Evolutionary conservation across 2,329 filamentous ascomycete genomes (phyloP).

Genomic region (Trichoderma atrobrunneum): DNA sequence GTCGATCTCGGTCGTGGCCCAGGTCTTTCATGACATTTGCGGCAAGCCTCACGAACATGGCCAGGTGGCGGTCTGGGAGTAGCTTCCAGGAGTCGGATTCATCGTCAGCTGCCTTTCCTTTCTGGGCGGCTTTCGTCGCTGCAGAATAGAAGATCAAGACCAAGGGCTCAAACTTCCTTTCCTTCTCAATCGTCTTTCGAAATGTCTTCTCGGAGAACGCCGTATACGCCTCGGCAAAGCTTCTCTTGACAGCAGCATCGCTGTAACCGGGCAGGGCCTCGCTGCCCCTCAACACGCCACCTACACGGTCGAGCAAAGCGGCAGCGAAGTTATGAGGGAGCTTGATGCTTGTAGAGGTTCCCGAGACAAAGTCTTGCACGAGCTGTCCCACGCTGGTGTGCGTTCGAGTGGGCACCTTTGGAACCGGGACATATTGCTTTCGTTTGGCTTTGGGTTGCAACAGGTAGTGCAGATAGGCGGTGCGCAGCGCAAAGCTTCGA

Average conservation of each 20-base stretch:
- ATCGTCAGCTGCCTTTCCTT: slow-evolving; percentile 71
- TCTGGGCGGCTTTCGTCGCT: slow-evolving; percentile 80
- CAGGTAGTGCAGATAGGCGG: slow-evolving; percentile 88
- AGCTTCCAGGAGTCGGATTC: slow-evolving; percentile 85
- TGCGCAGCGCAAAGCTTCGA: slow-evolving; percentile 85
- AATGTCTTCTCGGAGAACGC: slow-evolving; percentile 87
- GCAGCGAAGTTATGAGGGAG: slow-evolving; percentile 55
- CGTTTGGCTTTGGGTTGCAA: slow-evolving; percentile 87
- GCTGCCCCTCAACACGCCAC: slow-evolving; percentile 74
- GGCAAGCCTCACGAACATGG: slow-evolving; percentile 86
- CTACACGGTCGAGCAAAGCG: slow-evolving; percentile 67
- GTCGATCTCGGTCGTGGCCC: slow-evolving; percentile 79
- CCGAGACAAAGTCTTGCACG: slow-evolving; percentile 76
- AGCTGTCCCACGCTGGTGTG: slow-evolving; percentile 80
- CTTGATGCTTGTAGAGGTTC: slow-evolving; percentile 50
- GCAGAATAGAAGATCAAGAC: slow-evolving; percentile 95
- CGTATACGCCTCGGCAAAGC: slow-evolving; percentile 92
- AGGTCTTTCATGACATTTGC: slow-evolving; percentile 76
- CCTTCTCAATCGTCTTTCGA: slow-evolving; percentile 88
- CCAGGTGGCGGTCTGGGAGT: slow-evolving; percentile 90
- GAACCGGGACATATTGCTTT: slow-evolving; percentile 75
- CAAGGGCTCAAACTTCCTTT: slow-evolving; percentile 86
- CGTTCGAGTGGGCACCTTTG: slow-evolving; percentile 58
- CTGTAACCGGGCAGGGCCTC: slow-evolving; percentile 86
- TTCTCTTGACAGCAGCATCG: slow-evolving; percentile 86